Base-by-base conservation (phyloP, 257 asterid genomes). In the Petrea volubilis region DNA sequence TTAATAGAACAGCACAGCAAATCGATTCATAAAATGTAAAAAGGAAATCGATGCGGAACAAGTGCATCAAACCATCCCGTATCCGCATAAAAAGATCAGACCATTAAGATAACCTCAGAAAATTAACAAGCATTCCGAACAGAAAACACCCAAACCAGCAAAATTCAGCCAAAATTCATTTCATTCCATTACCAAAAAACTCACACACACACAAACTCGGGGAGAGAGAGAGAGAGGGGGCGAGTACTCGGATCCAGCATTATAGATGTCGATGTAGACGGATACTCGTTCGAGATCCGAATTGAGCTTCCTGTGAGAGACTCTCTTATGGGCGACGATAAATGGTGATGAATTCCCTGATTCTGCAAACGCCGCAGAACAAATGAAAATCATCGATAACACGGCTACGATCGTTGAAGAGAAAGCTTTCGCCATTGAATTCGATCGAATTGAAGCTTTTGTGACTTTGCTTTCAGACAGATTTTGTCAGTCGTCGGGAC, bases 181-280 rank as follows among this genome's bases (percentile, higher is more conserved):
- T 8, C 7, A 59, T 31, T 67, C 70, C 43, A 17, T 27, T 3
- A 71, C 17, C 47, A 34, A 49, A 46, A 14, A 5, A 28, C 40
- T 4, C 14, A 53, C 38, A 20, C 27, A 2, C 46, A 69, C 31
- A 7, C 15, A 15, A 23, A 52, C 21, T 47, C 10, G 11, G 4
- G 9, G 7, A 33, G 12, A 8, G 14, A 24, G 67, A n/a, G 53
- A 29, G 73, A 58, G 65, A 51, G 76, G 24, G 44, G 27, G 60
- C 3, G 68, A 80, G 25, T 52, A 71, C 87, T 62, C 80, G 28
- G 85, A 80, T 73, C 95, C 92, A 67, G 80, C 61, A 67, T 88
- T 88, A 24, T 88, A 86, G 61, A 86, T 74, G 73, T 86, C 88
- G 67, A 86, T 60, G 72, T 83, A 72, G 52, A 88, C 88, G 63